Evolutionary conservation across 2,329 filamentous ascomycete species (phyloP), one percentile per base, ranked within the genome.

Genomic region (Talaromyces sp.): DNA sequence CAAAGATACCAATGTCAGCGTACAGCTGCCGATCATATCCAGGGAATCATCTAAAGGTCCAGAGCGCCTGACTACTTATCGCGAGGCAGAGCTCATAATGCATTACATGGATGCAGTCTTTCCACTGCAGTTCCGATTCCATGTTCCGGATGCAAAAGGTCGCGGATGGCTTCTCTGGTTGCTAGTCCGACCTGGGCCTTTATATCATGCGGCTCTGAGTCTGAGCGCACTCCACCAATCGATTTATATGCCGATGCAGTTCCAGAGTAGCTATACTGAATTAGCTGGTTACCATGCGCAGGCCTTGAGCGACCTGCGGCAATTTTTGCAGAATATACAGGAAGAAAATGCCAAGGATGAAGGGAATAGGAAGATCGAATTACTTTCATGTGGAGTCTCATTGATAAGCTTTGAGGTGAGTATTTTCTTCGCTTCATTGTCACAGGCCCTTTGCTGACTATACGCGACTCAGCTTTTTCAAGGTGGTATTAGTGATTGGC

Each of bases 91-190:
- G 41, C 57, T 68, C 17, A 49, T 68, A 35, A 68, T 68, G 67
- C 67, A 68, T 57, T 68, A 68, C 22, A 63, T 68, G 58, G 67
- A 68, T 25, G 52, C 65, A 13, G 67, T 68, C n/a, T 68, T 68
- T 58, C 67, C 65, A 9, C 52, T 68, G 10, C 67, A 68, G 47
- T 68, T 68, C 31, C 67, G 67, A 31, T 68, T 68, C 17, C 62
- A 66, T 57, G 39, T 54, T 13, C 67, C 63, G 1, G 57, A 58
- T 25, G 45, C 62, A 27, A 58, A 49, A 10, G 65, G 65, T 15
- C 63, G 67, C 13, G 67, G 67, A 19, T 68, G 67, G 67, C 56
- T 68, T 45, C 45, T 68, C 0, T 68, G 67, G 67, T 57, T 68
- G 10, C 56, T 68, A 6, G 60, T 67, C 31, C 61, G 58, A 56